A percentile compares a stretch with the other conserved stretches of the same genome.
Evolutionary conservation across 331 rosid genomes (phyloP).

Genomic region (Acacia pycnantha): DNA sequence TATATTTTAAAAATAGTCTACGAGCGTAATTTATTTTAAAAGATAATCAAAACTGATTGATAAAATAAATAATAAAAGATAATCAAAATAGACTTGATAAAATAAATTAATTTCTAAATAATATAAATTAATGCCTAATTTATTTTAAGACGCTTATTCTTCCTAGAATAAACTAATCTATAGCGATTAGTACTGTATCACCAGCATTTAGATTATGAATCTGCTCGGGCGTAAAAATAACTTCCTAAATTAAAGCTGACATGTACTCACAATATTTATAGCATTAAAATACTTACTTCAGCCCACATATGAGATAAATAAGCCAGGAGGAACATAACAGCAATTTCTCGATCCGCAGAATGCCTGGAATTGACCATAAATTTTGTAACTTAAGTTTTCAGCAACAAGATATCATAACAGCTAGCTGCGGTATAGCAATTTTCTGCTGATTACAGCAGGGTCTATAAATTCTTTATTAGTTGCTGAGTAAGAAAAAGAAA

Average conservation of each 20-base stretch:
- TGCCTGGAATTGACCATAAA: constrained; percentile 43
- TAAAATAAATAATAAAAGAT: no score
- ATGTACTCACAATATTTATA: constrained; percentile 2
- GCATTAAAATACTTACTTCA: constrained; percentile 47
- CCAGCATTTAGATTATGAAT: constrained; percentile 22
- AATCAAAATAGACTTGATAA: no score
- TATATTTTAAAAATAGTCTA: no score
- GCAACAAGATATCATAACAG: not conserved
- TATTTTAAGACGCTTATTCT: no score
- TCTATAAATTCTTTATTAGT: not conserved
- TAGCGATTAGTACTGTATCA: no score
- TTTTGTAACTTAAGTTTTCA: not conserved
- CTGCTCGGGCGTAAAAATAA: not conserved
- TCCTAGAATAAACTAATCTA: no score
- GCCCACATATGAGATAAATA: constrained; percentile 64
- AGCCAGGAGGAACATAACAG: constrained; percentile 71
- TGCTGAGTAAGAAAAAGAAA: not conserved
- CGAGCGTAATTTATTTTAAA: no score
- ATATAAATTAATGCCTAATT: no score
- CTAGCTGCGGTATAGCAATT: not conserved
- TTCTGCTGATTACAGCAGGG: not conserved
- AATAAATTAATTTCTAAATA: no score
- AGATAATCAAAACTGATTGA: no score
- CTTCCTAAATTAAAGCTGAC: not conserved
- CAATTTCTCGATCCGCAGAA: constrained; percentile 64